These are phyloP conservation scores for Uronychia binucleata DNA, from an alignment of 73 alveolate genomes.

Conservation along the genomic window DNA sequence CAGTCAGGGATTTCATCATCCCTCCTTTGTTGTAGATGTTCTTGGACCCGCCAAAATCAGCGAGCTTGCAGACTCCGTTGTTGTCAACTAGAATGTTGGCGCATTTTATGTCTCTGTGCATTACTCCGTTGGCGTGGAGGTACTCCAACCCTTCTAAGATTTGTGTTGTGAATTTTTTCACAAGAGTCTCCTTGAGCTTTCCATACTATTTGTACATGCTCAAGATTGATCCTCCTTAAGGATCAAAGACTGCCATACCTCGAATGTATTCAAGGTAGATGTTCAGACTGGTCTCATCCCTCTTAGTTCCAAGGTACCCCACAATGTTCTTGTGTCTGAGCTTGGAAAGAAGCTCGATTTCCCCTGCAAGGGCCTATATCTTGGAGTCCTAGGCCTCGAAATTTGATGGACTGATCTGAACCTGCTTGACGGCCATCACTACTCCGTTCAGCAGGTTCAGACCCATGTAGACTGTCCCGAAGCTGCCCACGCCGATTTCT, in stretches of 20 bases:
- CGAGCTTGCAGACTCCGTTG: slow-evolving; percentile 84
- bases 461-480: slow-evolving; percentile 77
- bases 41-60: slow-evolving; percentile 94
- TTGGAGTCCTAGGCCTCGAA: slow-evolving; percentile 7
- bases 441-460: slow-evolving; percentile 59
- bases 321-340: slow-evolving; percentile 81
- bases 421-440: slow-evolving; percentile 65
- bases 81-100: slow-evolving; percentile 86
- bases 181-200: slow-evolving; percentile 69
- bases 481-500: slow-evolving; percentile 71
- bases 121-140: slow-evolving; percentile 80
- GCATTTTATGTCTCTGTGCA: slow-evolving; percentile 95
- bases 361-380: slow-evolving; percentile 44
- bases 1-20: slow-evolving; percentile 1
- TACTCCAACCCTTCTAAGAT: slow-evolving; percentile 91
- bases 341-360: slow-evolving; percentile 43
- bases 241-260: too few relatives aligned
- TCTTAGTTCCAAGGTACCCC: slow-evolving; percentile 75
- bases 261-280: slow-evolving; percentile 84
- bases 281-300: slow-evolving; percentile 57
- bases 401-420: slow-evolving; percentile 25
- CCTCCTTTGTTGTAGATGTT: slow-evolving; percentile 26
- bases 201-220: slow-evolving; percentile 56
- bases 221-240: slow-evolving; percentile 80
- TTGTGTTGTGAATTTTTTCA: slow-evolving; percentile 76